Evolutionary conservation across 2,329 filamentous ascomycete genomes (phyloP).

Genomic region (Simplicillium aogashimaense): DNA sequence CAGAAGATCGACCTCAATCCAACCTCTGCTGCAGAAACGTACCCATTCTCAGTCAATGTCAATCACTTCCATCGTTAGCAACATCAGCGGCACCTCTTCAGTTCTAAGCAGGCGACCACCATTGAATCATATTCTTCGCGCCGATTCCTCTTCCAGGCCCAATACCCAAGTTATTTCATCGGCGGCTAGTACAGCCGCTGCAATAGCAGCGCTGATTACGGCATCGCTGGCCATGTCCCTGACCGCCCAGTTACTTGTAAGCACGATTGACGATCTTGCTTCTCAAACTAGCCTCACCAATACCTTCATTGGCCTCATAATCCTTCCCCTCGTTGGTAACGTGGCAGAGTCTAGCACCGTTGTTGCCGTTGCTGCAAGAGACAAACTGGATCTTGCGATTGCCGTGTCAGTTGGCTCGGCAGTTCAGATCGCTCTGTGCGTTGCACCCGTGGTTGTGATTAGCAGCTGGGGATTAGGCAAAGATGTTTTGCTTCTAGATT

Average conservation of each 20-base stretch:
- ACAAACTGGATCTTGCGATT: slow-evolving; percentile 49
- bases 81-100: slow-evolving; percentile 13
- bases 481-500: slow-evolving; percentile 54
- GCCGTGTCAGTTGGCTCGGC: slow-evolving; percentile 46
- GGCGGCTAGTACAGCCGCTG: slow-evolving; percentile 9
- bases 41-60: slow-evolving; percentile 16
- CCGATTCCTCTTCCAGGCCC: neutral
- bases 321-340: slow-evolving; percentile 53
- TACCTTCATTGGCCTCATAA: slow-evolving; percentile 50
- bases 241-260: slow-evolving; percentile 52
- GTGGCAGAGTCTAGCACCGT: slow-evolving; percentile 48
- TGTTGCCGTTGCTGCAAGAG: slow-evolving; percentile 42
- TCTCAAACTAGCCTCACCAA: slow-evolving; percentile 38
- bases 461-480: slow-evolving; percentile 44
- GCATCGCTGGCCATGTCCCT: slow-evolving; percentile 47
- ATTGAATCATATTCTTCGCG: slow-evolving; percentile 1
- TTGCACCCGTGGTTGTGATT: slow-evolving; percentile 49
- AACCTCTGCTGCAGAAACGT: too few species aligned
- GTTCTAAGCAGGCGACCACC: neutral
- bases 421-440: slow-evolving; percentile 53
- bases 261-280: slow-evolving; percentile 46
- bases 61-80: slow-evolving; percentile 10
- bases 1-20: too few species aligned
- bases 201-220: slow-evolving; percentile 39
- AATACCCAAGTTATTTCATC: slow-evolving; percentile 5